phyloP scores from a whole-genome alignment of 176 grass and related monocot species.

The Oryza australiensis region DNA sequence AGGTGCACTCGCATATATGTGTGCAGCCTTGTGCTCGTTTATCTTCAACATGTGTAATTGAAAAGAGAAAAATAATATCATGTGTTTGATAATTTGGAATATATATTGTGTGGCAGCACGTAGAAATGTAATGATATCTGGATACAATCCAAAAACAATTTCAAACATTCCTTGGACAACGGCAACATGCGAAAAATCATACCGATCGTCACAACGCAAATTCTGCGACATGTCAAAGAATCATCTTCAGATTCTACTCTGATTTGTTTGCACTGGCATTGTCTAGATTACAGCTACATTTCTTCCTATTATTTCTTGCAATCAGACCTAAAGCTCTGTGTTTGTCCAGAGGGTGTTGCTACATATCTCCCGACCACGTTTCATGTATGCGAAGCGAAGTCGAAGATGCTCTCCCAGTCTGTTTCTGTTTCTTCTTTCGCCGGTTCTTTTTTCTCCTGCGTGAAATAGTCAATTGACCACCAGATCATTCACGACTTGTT shows the following conservation, averaged over 20 bases:
- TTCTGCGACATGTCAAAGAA: no score
- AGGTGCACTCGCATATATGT: no score
- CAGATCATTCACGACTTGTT: no score
- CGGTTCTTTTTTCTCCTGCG: no score
- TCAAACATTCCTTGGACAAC: background rate
- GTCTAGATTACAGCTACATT: background rate
- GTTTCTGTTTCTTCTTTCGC: no score
- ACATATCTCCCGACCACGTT: no score
- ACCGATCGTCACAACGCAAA: background rate
- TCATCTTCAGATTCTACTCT: background rate
- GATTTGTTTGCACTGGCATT: background rate
- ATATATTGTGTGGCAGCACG: background rate
- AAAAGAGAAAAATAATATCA: background rate
- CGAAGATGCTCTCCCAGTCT: no score
- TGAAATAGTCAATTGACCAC: no score
- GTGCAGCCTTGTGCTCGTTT: no score
- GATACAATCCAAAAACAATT: background rate
- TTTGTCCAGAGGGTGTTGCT: background rate
- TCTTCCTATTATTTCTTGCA: background rate
- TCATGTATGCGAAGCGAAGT: no score
- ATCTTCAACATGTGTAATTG: no score
- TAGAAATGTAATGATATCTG: background rate
- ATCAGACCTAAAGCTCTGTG: background rate
- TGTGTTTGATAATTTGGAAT: background rate
- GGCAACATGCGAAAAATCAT: background rate